Base-by-base conservation (phyloP, 768 basidiomycete genomes). In the Termitomyces sp. region DNA sequence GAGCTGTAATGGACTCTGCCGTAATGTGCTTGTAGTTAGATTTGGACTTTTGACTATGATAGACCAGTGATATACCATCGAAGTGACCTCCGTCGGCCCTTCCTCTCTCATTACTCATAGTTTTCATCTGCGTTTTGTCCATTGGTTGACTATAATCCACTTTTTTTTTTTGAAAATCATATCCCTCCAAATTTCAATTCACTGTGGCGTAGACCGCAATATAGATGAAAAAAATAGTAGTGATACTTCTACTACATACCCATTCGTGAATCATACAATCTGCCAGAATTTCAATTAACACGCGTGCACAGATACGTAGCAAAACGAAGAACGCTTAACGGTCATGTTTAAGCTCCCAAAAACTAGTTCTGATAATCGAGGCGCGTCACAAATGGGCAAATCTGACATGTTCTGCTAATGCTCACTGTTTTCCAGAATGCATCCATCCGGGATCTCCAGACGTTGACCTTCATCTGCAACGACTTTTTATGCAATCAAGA, bases 341-440 rank as follows among this genome's bases (percentile, higher is more conserved):
- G 84, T 91, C 80, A 89, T 83, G 66, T 80, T 86, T 56, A 91
- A 70, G 67, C 86, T 87, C 42, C 90, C 89, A 23, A 86, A 86
- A 54, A 91, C 73, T 53, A 91, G 70, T 61, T 86, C 83, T 72
- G 53, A 18, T 81, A 77, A 65, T 31, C 39, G 11, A n/a, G 29
- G 12, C 61, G 2, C 51, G 43, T 33, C 27, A 29, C 11, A 18
- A 35, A 29, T 12, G 16, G n/a, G n/a, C 16, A 7, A 22, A 35
- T n/a, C 33, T 40, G 41, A 27, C 16, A 41, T 9, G 18, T 32
- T 25, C 43, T 1, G n/a, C n/a, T n/a, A n/a, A 29, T 63, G 59
- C 67, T 74, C 68, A 82, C 74, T 61, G 59, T 84, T 81, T 66
- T 86, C 84, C 41, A 86, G 68, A 48, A 81, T 76, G 56, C 82